A percentile compares a stretch with the other conserved stretches of the same genome.
Conservation (phyloP, 73 alveolate genomes). For the Tetrahymena malaccensis region DNA sequence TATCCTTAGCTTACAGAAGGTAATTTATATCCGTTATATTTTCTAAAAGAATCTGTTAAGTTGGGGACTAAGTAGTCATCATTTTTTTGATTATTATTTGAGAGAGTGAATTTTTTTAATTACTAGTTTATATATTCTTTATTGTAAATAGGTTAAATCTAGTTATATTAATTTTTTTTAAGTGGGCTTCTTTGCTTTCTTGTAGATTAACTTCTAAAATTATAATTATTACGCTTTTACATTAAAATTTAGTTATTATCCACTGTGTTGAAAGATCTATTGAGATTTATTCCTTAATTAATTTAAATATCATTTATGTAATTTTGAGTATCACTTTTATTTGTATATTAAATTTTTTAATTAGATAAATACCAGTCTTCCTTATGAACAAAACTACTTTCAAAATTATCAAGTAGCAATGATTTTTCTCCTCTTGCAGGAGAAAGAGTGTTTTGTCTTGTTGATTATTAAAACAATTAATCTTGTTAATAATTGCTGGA, state of each 20-base stretch:
- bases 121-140: background rate
- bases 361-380: background rate
- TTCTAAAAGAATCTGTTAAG: background rate
- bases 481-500: background rate
- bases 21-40: background rate
- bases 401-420: background rate
- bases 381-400: background rate
- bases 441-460: background rate
- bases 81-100: background rate
- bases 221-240: background rate
- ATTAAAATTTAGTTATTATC: background rate
- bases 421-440: background rate
- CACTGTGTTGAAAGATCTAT: background rate
- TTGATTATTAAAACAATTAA: background rate
- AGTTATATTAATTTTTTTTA: background rate
- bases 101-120: background rate
- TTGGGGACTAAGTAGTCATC: background rate
- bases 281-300: background rate
- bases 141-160: background rate
- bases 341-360: background rate
- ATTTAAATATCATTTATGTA: background rate
- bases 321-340: background rate
- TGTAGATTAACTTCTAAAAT: background rate
- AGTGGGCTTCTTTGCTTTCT: background rate
- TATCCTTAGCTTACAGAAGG: background rate